A percentile compares a stretch with the other conserved stretches of the same genome.
These are phyloP conservation scores for Babjeviella inositovora DNA, from an alignment of 805 yeast species.

Conservation along the genomic window DNA sequence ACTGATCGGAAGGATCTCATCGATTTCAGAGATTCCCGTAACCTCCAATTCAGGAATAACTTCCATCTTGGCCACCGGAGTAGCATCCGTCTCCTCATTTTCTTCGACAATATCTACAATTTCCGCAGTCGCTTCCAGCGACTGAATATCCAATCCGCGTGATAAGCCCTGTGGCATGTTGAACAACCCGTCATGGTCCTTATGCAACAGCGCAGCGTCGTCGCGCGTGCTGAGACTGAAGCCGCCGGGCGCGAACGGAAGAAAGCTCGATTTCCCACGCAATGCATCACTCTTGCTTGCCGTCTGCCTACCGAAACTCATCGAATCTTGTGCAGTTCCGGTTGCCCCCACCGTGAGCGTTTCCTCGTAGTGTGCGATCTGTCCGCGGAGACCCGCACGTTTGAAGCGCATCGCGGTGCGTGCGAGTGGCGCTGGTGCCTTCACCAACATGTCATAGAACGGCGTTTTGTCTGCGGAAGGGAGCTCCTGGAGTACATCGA, in stretches of 20 bases:
- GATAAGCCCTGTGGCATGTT: slow-evolving; percentile 72
- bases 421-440: slow-evolving; percentile 41
- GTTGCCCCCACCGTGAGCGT: slow-evolving; percentile 28
- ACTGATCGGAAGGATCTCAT: slow-evolving; percentile 31
- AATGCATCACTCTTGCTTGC: slow-evolving; percentile 45
- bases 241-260: slow-evolving; percentile 95
- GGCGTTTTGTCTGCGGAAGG: slow-evolving; percentile 10
- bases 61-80: slow-evolving; percentile 2
- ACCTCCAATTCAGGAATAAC: slow-evolving; percentile 3
- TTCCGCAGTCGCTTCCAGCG: slow-evolving; percentile 5
- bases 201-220: slow-evolving; percentile 29
- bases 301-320: slow-evolving; percentile 56
- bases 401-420: slow-evolving; percentile 54
- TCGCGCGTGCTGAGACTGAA: slow-evolving; percentile 13
- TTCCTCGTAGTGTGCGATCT: slow-evolving; percentile 47
- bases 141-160: slow-evolving; percentile 43
- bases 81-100: slow-evolving; percentile 2
- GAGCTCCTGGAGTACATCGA: slow-evolving; percentile 47
- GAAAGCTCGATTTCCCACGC: slow-evolving; percentile 52
- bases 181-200: slow-evolving; percentile 61
- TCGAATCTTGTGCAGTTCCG: slow-evolving; percentile 27
- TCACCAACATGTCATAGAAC: slow-evolving; percentile 31
- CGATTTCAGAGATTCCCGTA: slow-evolving; percentile 20
- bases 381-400: slow-evolving; percentile 64
- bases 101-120: slow-evolving; percentile 4